Evolutionary conservation across 2,329 filamentous ascomycete genomes (phyloP), one percentile per base, ranked within the genome.

Genomic region (Ramularia collo-cygni): DNA sequence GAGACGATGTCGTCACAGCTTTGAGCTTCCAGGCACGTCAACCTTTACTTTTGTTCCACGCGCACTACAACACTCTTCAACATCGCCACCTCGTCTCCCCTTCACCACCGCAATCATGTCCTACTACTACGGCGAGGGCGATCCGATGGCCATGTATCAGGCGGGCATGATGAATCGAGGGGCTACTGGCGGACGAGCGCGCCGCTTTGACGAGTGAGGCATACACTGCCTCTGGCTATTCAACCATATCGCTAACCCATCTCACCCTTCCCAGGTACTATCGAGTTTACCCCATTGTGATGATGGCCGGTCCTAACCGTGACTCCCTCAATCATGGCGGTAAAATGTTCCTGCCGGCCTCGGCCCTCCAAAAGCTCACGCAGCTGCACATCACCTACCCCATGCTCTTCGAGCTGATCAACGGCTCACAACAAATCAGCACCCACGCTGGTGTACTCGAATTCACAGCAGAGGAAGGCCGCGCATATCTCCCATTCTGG

Each of bases 311-410:
- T 2, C 79, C 86, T 27, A 89, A 95, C 57, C 78, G 92, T 52
- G 83, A 85, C 37, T 83, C 89, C 52, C 81, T 94, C 47, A 96
- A 96, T 71, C 89, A 92, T 61, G 92, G 92, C 53, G 93, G 90
- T 65, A 98, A 98, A 71, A 90, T 98, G 56, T 86, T 98, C 61
- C 80, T 98, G 48, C 92, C 92, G n/a, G 85, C 92, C 0, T 95
- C 88, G 26, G 90, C 92, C 4, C 77, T 98, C 40, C 90, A 98
- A 70, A 98, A 95, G 66, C 84, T 98, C 53, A 95, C 92, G 12
- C 79, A 89, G 59, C 71, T 98, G 12, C 90, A 96, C 65, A 94
- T 98, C 47, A 89, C 93, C 61, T 98, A 95, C 71, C 92, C 92
- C 6, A 85, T 98, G 72, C 77, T 96, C 51, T 94, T 98, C 70